Evolutionary conservation across 208 protist genomes (phyloP), one percentile per base, ranked within the genome.

Genomic region (Trypanosomatidae sp.): DNA sequence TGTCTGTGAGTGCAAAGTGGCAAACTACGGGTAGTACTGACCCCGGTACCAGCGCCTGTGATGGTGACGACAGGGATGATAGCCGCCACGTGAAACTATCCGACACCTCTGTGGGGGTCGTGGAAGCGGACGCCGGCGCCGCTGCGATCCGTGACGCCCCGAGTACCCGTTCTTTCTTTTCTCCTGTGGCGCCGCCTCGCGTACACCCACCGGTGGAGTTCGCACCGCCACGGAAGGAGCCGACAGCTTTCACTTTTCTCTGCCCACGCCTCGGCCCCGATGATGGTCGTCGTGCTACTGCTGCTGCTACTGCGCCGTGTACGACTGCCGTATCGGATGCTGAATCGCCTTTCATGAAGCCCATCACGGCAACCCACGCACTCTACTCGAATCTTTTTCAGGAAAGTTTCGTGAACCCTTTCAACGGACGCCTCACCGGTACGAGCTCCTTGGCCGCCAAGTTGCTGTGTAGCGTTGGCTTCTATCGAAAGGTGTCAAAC

Each of bases 321-420:
- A n/a, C 68, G n/a, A 28, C 46, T 10, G 4, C 49, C 49, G 28
- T 22, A 25, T n/a, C 64, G 25, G 44, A 12, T 53, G 22, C 44
- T 68, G 64, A 4, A 4, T 30, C 19, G 46, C n/a, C 49, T 19
- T 50, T 60, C 0, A n/a, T 28, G 30, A 17, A 39, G 30, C 36
- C 58, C 17, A 44, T 17, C 17, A 30, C 66, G 46, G 44, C 17
- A 10, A 49, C 53, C 25, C 25, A 52, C 17, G 62, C 49, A 22
- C 28, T 36, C 7, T 77, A 76, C 55, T 28, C 67, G 7, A 36
- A 50, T 1, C 25, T 78, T 7, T 77, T 80, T 22, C 17, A 36
- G 3, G 46, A 52, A 12, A 64, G 46, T 55, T 77, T 93, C 62
- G 73, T 97, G 36, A 93, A 97, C 71, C 90, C 92, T 6, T 97